Evolutionary conservation across 2,329 filamentous ascomycete genomes (phyloP).

Genomic region (Diaporthe citriasiana): DNA sequence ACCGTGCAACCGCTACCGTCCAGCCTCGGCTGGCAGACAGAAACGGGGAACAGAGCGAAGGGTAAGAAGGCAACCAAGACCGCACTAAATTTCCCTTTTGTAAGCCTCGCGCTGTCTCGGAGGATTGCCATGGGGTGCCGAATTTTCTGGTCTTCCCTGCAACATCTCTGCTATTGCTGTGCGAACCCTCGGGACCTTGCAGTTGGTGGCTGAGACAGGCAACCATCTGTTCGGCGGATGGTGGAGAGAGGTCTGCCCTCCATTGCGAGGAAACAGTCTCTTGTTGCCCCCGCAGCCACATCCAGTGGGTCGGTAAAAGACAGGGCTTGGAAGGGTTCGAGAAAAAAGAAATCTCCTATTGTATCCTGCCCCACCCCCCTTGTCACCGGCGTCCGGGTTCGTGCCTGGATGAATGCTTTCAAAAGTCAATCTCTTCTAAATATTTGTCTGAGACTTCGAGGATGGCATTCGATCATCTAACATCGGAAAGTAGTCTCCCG

Average conservation of each 20-base stretch:
- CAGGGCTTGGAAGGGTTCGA: constrained; percentile 24
- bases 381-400: constrained; percentile 13
- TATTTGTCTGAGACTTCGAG: constrained; percentile 32
- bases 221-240: constrained; percentile 18
- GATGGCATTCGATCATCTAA: constrained; percentile 25
- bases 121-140: not conserved
- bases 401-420: constrained; percentile 6
- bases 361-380: not conserved
- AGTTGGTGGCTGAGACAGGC: constrained; percentile 30
- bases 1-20: constrained; percentile 9
- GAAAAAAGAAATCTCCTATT: constrained; percentile 17
- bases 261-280: not conserved
- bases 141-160: constrained; percentile 11
- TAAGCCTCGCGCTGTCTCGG: constrained; percentile 22
- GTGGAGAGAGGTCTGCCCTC: constrained; percentile 22
- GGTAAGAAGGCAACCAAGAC: constrained; percentile 9
- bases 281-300: constrained; percentile 32
- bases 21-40: constrained; percentile 30
- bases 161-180: not conserved
- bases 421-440: constrained; percentile 9
- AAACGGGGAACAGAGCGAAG: not conserved
- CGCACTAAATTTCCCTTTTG: not conserved
- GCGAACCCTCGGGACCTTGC: constrained; percentile 19
- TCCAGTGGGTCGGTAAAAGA: constrained; percentile 37
- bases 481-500: constrained; percentile 1